A percentile compares a stretch with the other conserved stretches of the same genome.
Evolutionary conservation across 2,329 filamentous ascomycete genomes (phyloP).

Genomic region (Colletotrichum liaoningense): DNA sequence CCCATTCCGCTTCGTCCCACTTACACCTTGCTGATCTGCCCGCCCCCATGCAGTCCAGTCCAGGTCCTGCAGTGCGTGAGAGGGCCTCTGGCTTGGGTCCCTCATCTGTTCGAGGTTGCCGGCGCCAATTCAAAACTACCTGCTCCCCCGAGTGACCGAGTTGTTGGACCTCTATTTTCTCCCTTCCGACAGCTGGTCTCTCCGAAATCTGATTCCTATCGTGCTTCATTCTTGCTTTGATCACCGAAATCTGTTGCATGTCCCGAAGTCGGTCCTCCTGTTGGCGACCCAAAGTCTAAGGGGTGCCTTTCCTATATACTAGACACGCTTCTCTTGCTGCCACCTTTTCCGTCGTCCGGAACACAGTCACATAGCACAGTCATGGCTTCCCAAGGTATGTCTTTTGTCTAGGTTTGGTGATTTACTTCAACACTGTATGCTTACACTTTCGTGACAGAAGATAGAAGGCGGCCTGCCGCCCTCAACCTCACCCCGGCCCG

Average conservation of each 20-base stretch:
- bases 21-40: conserved; percentile 48
- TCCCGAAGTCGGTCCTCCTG: conserved; percentile 35
- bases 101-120: conserved; percentile 31
- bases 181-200: conserved; percentile 68
- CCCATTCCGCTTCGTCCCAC: conserved; percentile 47
- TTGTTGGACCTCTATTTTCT: conserved; percentile 50
- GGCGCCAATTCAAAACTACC: conserved; percentile 65
- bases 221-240: conserved; percentile 50
- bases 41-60: conserved; percentile 35
- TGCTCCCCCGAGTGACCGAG: conserved; percentile 52
- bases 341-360: conserved; percentile 30
- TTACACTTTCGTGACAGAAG: conserved; percentile 53
- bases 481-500: conserved; percentile 64
- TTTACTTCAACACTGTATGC: conserved; percentile 29
- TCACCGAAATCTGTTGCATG: conserved; percentile 40
- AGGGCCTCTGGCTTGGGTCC: conserved; percentile 17
- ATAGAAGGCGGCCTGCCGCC: conserved; percentile 67
- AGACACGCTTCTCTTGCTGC: conserved; percentile 8
- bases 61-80: conserved; percentile 43
- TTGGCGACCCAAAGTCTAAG: conserved; percentile 3
- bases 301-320: conserved; percentile 38
- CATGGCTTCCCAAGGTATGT: conserved; percentile 56
- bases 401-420: conserved; percentile 39
- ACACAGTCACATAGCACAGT: conserved; percentile 34
- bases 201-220: conserved; percentile 50